phyloP scores from a whole-genome alignment of 2,329 filamentous ascomycete genomes.

The Periconia sp. region DNA sequence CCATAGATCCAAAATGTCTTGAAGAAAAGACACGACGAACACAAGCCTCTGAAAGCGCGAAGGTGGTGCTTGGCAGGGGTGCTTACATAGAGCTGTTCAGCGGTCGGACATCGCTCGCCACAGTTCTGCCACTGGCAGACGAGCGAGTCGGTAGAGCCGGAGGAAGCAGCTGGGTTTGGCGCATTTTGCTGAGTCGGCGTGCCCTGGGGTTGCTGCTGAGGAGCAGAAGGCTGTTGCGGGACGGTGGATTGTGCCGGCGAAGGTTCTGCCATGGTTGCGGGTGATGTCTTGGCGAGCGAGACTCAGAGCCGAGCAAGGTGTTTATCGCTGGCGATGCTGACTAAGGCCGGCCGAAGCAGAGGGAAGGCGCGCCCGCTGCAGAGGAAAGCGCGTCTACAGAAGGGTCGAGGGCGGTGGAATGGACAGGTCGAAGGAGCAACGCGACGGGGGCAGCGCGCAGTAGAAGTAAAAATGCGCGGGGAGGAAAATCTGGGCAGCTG shows the following conservation, averaged over 20 bases:
- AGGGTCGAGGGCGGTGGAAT: background rate
- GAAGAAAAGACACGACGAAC: too few species aligned
- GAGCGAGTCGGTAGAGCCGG: slow-evolving; percentile 50
- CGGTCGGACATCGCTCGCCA: slow-evolving; percentile 63
- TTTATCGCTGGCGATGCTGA: background rate
- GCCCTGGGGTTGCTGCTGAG: slow-evolving; percentile 41
- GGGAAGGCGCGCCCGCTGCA: background rate
- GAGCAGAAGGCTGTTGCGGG: slow-evolving; percentile 15
- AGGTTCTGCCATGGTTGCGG: slow-evolving; percentile 10
- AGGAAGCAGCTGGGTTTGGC: slow-evolving; percentile 36
- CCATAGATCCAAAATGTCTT: too few species aligned
- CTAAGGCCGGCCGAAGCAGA: background rate
- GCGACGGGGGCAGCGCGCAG: slow-evolving; percentile 1
- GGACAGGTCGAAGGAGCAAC: background rate
- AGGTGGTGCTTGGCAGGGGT: background rate
- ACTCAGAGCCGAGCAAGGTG: background rate
- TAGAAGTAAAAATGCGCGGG: slow-evolving; percentile 5
- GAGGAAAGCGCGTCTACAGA: background rate
- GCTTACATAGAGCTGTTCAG: slow-evolving; percentile 68
- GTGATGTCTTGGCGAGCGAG: slow-evolving; percentile 1
- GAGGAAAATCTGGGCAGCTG: slow-evolving; percentile 4
- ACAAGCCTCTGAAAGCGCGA: slow-evolving; percentile 4
- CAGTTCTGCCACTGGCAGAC: slow-evolving; percentile 69
- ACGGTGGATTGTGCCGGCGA: slow-evolving; percentile 5
- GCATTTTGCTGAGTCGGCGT: slow-evolving; percentile 41